Conservation (phyloP, 2,329 filamentous ascomycete species). For the Verticillium klebahnii region DNA sequence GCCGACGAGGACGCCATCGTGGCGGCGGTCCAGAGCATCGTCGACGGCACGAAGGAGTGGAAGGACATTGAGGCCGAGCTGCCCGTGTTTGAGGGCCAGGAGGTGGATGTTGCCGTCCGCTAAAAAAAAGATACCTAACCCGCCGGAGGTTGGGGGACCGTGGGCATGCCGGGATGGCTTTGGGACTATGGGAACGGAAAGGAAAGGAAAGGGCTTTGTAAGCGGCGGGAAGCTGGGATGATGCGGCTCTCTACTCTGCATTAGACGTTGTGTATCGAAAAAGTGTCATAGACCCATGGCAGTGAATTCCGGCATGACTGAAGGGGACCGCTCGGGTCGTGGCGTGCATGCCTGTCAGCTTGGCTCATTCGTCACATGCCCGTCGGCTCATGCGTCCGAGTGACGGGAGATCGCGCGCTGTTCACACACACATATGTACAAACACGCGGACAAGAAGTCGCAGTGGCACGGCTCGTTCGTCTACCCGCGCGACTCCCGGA, state of each 20-base stretch:
- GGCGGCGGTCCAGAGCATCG: slow-evolving; percentile 60
- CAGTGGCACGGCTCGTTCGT: no score
- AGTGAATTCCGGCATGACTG: not conserved
- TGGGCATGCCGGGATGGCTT: not conserved
- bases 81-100: slow-evolving; percentile 80
- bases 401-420: not conserved
- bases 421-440: not conserved
- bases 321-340: not conserved
- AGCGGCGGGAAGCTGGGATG: not conserved
- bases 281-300: not conserved
- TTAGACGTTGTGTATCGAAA: not conserved
- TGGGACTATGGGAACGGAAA: not conserved
- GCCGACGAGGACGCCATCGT: slow-evolving; percentile 77
- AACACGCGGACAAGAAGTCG: no score
- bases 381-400: not conserved
- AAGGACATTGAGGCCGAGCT: slow-evolving; percentile 69
- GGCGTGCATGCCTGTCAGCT: not conserved
- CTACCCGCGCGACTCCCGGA: no score
- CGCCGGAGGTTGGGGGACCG: not conserved
- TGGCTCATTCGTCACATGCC: not conserved
- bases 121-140: slow-evolving; percentile 1
- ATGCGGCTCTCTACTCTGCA: not conserved
- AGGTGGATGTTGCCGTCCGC: slow-evolving; percentile 38
- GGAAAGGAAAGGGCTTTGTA: not conserved
- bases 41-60: slow-evolving; percentile 51